Conservation (phyloP, 345 rosid genomes). For the Eucalyptus sp. region DNA sequence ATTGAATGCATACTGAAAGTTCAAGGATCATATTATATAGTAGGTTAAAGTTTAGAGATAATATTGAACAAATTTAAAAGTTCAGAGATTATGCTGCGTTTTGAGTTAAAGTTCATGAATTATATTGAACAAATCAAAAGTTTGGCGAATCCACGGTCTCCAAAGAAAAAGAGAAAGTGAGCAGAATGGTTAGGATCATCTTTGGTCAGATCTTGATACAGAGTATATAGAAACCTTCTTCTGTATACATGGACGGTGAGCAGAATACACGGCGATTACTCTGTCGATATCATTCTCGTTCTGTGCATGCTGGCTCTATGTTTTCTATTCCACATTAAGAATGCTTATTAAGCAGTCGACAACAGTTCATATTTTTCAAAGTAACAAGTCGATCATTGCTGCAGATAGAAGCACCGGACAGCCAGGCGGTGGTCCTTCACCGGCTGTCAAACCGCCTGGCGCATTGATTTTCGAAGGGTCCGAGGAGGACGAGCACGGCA, state of each 20-base stretch:
- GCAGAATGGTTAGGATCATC: not conserved
- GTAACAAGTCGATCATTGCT: not conserved
- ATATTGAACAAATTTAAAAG: not conserved
- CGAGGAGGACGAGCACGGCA: not conserved
- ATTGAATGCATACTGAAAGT: not conserved
- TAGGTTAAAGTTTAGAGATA: too few species aligned
- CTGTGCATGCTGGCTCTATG: not conserved
- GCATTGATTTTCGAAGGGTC: not conserved
- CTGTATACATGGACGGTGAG: not conserved
- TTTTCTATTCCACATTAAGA: not conserved
- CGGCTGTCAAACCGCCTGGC: not conserved
- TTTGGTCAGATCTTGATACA: not conserved
- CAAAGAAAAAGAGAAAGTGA: not conserved
- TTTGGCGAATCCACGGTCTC: rapidly evolving
- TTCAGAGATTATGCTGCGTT: rapidly evolving
- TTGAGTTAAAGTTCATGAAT: not conserved
- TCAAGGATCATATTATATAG: too few species aligned
- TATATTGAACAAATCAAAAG: not conserved
- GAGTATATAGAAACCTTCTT: not conserved
- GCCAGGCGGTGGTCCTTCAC: not conserved
- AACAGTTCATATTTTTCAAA: not conserved
- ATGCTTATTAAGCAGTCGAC: not conserved
- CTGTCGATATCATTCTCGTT: not conserved
- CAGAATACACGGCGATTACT: not conserved
- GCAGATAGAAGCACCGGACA: not conserved